Base-by-base conservation (phyloP, 371 early-diverging fungal species). In the Syncephalastrum racemosum region DNA sequence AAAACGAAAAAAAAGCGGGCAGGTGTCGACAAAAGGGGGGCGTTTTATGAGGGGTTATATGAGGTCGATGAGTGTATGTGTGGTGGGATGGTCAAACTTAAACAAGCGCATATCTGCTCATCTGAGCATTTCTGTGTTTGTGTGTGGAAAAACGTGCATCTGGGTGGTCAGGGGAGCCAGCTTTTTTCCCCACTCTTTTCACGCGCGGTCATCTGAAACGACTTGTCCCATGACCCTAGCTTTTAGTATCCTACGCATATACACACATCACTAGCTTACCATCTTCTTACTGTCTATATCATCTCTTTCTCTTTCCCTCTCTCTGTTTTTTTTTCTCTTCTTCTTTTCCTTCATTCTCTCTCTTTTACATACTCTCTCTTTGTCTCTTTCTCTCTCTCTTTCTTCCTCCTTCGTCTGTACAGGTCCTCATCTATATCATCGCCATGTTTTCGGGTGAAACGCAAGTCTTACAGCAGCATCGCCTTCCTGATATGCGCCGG, bases 131-230 rank as follows among this genome's bases (percentile, higher is more conserved):
- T 31, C 36, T 31, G 40, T 51, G 40, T 51, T 40, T 51, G 51
- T 31, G 36, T 31, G 10, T 31, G 51, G 51, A 40, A 51, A 51
- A 14, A 41, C 10, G 51, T 51, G 40, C 51, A 51, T 51, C 36
- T 12, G 13, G 41, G 19, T 7, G 46, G 45, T 54, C 54, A 54
- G 54, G 54, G 54, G 54, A 46, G 20, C 54, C 25, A 27, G 14
- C 4, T 24, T 20, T 19, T 54, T 36, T 27, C 43, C 44, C 45
- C 36, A 31, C 36, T 31, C 3, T 31, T 31, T 43, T 27, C 54
- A 54, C 44, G 54, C 40, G 54, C 46, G 54, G 54, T 54, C 54
- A 54, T 54, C 44, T 54, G 54, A 54, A 54, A 54, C 54, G 25
- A 27, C 12, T 13, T 44, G 54, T 45, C 54, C 46, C 54, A 54